Conservation (phyloP, 352 stramenopile species). For the Phytophthora lateralis region DNA sequence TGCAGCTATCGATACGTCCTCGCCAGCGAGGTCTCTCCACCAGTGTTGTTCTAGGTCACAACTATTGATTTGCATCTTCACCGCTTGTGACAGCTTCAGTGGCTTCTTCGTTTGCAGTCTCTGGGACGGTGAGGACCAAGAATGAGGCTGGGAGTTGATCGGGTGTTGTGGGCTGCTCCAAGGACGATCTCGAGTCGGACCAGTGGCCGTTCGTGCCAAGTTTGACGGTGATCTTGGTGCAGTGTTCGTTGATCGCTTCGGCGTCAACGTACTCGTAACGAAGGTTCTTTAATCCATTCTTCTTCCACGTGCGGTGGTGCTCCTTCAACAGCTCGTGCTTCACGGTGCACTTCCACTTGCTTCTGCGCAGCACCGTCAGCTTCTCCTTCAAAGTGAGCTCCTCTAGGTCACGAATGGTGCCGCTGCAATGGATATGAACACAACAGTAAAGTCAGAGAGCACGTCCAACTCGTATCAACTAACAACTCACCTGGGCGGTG, state of each 20-base stretch:
- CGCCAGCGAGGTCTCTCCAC: background rate
- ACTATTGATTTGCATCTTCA: background rate
- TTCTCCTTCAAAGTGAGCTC: constrained; percentile 50
- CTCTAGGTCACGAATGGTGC: constrained; percentile 55
- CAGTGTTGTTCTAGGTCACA: background rate
- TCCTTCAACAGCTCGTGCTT: constrained; percentile 61
- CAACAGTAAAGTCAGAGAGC: constrained; percentile 3
- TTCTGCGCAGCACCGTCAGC: constrained; percentile 39
- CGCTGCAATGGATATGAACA: constrained; percentile 29
- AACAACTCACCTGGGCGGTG: constrained; percentile 33
- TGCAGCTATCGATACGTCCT: too few species aligned
- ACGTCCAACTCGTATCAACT: background rate
- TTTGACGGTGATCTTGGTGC: constrained; percentile 57
- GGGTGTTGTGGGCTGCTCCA: constrained; percentile 29
- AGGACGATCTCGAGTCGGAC: constrained; percentile 59
- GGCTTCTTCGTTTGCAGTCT: background rate
- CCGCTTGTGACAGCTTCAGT: background rate
- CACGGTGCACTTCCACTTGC: constrained; percentile 64
- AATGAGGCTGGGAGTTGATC: constrained; percentile 17
- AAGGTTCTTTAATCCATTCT: constrained; percentile 52
- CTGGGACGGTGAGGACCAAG: constrained; percentile 10
- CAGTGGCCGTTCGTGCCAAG: constrained; percentile 53
- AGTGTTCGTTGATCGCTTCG: constrained; percentile 39
- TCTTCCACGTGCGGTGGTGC: constrained; percentile 58
- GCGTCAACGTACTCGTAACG: constrained; percentile 52